A percentile compares a stretch with the other conserved stretches of the same genome.
Evolutionary conservation across 208 protist genomes (phyloP).

Genomic region (Crithidia acanthocephali): DNA sequence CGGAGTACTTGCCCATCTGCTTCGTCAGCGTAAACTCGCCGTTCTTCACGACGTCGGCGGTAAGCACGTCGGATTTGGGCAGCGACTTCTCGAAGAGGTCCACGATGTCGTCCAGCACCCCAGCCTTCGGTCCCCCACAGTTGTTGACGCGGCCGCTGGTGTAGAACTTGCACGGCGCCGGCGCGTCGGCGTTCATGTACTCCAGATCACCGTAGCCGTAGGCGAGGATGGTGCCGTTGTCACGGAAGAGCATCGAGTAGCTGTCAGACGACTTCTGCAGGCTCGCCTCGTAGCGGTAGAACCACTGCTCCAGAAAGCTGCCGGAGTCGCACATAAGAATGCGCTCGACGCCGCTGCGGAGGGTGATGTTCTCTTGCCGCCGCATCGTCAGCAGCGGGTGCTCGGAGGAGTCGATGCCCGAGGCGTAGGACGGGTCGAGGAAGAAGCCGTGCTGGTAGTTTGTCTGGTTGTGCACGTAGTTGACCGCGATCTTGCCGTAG

Average conservation of each 20-base stretch:
- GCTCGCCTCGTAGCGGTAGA: constrained; percentile 34
- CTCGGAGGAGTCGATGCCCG: background rate
- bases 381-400: constrained; percentile 27
- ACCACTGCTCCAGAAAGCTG: constrained; percentile 47
- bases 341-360: background rate
- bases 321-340: constrained; percentile 38
- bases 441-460: constrained; percentile 25
- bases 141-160: too few species aligned
- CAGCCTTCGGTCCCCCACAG: constrained; percentile 11
- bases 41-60: constrained; percentile 8
- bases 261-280: constrained; percentile 46
- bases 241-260: constrained; percentile 48
- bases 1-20: constrained; percentile 29
- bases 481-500: background rate
- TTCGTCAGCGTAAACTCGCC: constrained; percentile 16
- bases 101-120: constrained; percentile 36
- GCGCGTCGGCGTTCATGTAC: background rate
- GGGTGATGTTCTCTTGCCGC: constrained; percentile 21
- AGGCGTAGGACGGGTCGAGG: constrained; percentile 13
- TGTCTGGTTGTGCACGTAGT: constrained; percentile 7
- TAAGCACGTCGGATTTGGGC: background rate
- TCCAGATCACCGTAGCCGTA: constrained; percentile 27
- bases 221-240: constrained; percentile 34
- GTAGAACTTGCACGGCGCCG: constrained; percentile 3
- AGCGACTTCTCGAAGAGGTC: constrained; percentile 17